phyloP scores from a whole-genome alignment of 345 rosid species.

The Limnanthes douglasii region DNA sequence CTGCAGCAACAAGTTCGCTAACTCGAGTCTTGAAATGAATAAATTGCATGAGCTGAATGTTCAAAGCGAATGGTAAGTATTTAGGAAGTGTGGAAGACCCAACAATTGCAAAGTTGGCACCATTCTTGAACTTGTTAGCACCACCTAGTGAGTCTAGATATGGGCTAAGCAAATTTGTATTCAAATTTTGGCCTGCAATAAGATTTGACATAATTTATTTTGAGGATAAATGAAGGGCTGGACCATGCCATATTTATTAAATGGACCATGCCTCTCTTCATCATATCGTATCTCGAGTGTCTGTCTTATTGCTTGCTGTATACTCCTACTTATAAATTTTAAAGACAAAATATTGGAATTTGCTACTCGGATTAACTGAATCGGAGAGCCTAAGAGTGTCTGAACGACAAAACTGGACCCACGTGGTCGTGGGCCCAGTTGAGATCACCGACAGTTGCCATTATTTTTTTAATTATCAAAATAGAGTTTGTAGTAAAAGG shows the following conservation, averaged over 20 bases:
- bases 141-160: constrained; percentile 57
- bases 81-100: constrained; percentile 79
- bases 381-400: too few species aligned
- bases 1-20: constrained; percentile 37
- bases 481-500: not conserved
- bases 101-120: constrained; percentile 62
- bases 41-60: constrained; percentile 81
- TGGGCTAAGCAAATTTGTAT: constrained; percentile 45
- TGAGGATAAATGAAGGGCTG: not conserved
- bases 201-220: too few species aligned
- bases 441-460: not conserved
- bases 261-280: too few species aligned
- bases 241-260: too few species aligned
- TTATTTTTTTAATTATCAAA: too few species aligned
- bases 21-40: constrained; percentile 57
- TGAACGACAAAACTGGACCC: too few species aligned
- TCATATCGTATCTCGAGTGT: too few species aligned
- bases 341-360: not conserved
- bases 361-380: not conserved
- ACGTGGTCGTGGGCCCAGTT: too few species aligned
- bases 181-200: constrained; percentile 76
- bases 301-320: too few species aligned
- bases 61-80: constrained; percentile 53
- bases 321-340: too few species aligned
- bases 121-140: constrained; percentile 46